Conservation (phyloP, 2,329 filamentous ascomycete genomes). For the Penicillium paneum region DNA sequence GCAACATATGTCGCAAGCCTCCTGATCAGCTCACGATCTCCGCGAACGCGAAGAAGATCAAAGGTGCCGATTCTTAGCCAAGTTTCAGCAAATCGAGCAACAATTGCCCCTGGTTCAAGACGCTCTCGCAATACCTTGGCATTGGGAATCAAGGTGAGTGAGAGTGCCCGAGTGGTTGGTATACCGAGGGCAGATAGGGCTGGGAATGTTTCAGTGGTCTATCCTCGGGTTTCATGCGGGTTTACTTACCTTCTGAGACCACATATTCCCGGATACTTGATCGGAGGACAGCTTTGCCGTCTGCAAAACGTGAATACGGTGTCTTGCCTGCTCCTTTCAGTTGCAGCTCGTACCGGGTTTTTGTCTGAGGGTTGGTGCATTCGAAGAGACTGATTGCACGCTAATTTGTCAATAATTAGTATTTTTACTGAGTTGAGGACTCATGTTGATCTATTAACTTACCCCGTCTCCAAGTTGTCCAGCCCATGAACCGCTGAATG, state of each 20-base stretch:
- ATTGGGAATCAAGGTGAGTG: constrained; percentile 72
- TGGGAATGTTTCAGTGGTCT: constrained; percentile 14
- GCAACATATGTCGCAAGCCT: constrained; percentile 77
- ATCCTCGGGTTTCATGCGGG: neutral
- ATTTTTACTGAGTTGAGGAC: neutral
- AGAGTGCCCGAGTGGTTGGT: constrained; percentile 80
- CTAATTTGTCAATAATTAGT: constrained; percentile 19
- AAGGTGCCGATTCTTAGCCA: constrained; percentile 97
- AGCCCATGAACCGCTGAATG: constrained; percentile 74
- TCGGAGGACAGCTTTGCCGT: constrained; percentile 87
- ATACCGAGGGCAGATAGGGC: constrained; percentile 77
- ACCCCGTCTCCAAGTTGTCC: constrained; percentile 88
- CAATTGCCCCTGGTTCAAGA: constrained; percentile 86
- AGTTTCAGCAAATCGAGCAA: constrained; percentile 82
- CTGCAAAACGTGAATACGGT: constrained; percentile 93
- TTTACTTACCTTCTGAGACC: constrained; percentile 69
- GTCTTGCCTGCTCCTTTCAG: constrained; percentile 91
- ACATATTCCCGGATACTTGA: constrained; percentile 94
- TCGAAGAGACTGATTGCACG: constrained; percentile 94
- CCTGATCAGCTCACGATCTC: constrained; percentile 71
- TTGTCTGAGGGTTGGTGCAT: constrained; percentile 68
- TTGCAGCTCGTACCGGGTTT: constrained; percentile 81
- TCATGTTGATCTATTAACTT: constrained; percentile 23
- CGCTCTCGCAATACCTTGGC: constrained; percentile 72
- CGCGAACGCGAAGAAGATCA: constrained; percentile 79